Evolutionary conservation across 108 stramenopile genomes (phyloP), one percentile per base, ranked within the genome.

Genomic region (Pseudonitzschia delicatissima): DNA sequence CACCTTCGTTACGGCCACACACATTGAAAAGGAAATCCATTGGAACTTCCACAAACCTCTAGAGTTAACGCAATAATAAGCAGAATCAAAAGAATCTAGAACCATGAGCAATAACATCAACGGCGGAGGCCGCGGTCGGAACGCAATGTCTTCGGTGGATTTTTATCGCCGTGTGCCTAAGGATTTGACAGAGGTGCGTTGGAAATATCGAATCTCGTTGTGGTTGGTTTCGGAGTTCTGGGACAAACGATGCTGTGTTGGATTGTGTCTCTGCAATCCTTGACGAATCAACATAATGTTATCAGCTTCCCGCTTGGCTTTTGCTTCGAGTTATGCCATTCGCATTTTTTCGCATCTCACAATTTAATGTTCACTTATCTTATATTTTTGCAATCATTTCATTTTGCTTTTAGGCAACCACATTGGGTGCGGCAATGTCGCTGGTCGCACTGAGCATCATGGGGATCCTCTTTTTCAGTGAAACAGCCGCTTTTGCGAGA

Each of bases 401-500:
- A n/a, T n/a, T n/a, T n/a, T n/a, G n/a, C n/a, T n/a, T n/a, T n/a
- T 68, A 92, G 90, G 88, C 93, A 1, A 94, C 93, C 0, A 80
- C 85, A 50, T 75, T 95, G 25, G 94, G 94, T 21, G 86, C 90
- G 8, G 69, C 85, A 64, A 95, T 95, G 94, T 90, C 85, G 2
- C 33, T 92, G 36, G 78, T 83, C 44, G 85, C 88, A 67, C 80
- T 93, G 45, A 58, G 82, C 17, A 83, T 96, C 63, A 97, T 98
- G 96, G 77, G 64, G 11, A 67, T 96, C 33, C 80, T 97, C 27
- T 98, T 98, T 67, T 69, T 96, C 45, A 82, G 80, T n/a, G 98
- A 98, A 86, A 94, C 96, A 6, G 52, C 69, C 20, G 94, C 96
- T 29, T 98, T 97, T 80, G 87, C 95, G 4, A 74, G 85, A 4